Base-by-base conservation (phyloP, 768 basidiomycete genomes). In the Leccinum truebloodii region DNA sequence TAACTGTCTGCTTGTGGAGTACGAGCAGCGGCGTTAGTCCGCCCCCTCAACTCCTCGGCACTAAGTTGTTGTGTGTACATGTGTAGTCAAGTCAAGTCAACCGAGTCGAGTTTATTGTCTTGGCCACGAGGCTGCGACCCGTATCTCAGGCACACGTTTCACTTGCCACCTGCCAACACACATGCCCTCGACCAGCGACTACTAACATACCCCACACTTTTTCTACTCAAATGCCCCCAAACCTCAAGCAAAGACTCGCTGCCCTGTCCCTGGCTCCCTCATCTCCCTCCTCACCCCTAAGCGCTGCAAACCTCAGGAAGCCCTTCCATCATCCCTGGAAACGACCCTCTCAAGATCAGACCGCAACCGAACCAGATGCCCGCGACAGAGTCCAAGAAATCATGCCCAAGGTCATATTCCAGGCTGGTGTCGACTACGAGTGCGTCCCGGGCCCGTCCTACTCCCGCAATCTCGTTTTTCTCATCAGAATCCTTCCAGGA, bases 391-490 rank as follows among this genome's bases (percentile, higher is more conserved):
- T 91, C 13, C 86, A 90, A 63, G 82, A 86, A 16, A 82, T 89
- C 30, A 82, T 94, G 78, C 69, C 76, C 41, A 85, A 79, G 71
- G 79, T 94, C 76, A 92, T 94, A 50, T 93, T 90, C 67, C 92
- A 93, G 71, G 93, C 93, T 49, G 93, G 93, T 2, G 89, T 93
- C 59, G 93, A 95, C 76, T 94, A 86, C 64, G 92, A 94, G 93
- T 95, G 66, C 70, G 88, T 80, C 18, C 56, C 28, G 22, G 46
- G 10, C 48, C 24, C 12, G n/a, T 37, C 52, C 49, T 26, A 56
- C 52, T 46, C 12, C 22, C 18, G 46, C 49, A 35, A 41, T 39
- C 32, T 67, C 57, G 67, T 59, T 54, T 46, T 57, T 58, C 59
- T 70, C 24, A 67, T 69, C 58, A 57, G 46, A 20, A 46, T 46